These are phyloP conservation scores for Asclepias syriaca DNA, from an alignment of 257 asterid genomes.

Conservation along the genomic window DNA sequence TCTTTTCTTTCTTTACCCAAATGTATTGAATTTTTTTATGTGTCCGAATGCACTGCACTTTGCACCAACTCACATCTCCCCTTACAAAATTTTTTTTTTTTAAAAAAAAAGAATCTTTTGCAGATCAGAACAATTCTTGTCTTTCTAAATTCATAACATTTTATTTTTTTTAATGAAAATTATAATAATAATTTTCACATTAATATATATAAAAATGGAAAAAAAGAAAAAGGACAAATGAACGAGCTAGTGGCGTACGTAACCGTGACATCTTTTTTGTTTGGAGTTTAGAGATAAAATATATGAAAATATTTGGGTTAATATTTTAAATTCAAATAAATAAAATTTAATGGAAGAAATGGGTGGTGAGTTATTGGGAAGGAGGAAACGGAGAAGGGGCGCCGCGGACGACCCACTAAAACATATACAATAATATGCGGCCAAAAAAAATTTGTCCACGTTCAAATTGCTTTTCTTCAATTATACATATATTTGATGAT, in stretches of 20 bases:
- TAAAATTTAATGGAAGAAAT: too few relatives aligned
- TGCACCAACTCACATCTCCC: too few relatives aligned
- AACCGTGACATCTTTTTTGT: not conserved
- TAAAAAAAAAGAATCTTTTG: not conserved
- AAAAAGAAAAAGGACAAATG: not conserved
- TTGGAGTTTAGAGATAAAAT: not conserved
- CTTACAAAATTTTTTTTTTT: too few relatives aligned
- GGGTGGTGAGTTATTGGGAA: too few relatives aligned
- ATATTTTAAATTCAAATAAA: too few relatives aligned
- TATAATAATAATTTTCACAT: too few relatives aligned
- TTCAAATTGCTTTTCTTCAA: not conserved
- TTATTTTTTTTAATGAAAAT: too few relatives aligned
- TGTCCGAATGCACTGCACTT: not conserved
- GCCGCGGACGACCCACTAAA: conserved; percentile 11
- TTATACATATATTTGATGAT: not conserved
- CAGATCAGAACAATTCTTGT: not conserved
- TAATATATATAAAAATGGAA: too few relatives aligned
- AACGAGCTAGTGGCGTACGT: not conserved
- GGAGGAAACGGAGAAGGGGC: not conserved
- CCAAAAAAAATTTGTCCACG: conserved; percentile 5
- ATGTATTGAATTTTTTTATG: too few relatives aligned
- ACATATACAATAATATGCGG: not conserved
- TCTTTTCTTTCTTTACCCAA: too few relatives aligned
- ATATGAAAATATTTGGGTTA: too few relatives aligned
- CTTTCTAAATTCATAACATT: not conserved